Percentiles rank a stretch among this genome's conserved stretches.
Evolutionary conservation across 345 rosid genomes (phyloP).

Genomic region (Hibiscus syriacus): DNA sequence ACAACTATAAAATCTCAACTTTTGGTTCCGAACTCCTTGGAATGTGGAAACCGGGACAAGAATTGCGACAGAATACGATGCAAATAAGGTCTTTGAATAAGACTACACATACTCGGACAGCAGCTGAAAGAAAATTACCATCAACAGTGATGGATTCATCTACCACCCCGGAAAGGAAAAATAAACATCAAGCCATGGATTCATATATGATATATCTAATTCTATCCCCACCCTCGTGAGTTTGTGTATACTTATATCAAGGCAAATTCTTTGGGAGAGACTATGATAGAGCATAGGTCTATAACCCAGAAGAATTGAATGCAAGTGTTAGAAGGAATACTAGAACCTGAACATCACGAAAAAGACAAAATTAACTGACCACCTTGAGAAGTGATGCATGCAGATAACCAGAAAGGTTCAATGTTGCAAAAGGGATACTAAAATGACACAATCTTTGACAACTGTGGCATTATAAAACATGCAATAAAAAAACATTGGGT

Average conservation of each 20-base stretch:
- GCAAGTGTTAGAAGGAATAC: background rate
- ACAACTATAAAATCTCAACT: background rate
- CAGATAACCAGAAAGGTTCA: background rate
- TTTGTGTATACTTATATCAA: too few species aligned
- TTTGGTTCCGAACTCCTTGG: background rate
- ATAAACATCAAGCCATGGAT: too few species aligned
- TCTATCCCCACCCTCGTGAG: too few species aligned
- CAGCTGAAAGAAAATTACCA: background rate
- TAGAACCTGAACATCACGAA: background rate
- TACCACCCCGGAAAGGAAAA: too few species aligned
- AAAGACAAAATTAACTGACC: background rate
- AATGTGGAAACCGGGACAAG: background rate
- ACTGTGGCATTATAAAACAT: background rate
- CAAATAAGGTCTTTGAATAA: background rate
- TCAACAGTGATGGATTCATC: background rate
- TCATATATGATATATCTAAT: too few species aligned
- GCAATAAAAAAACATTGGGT: background rate
- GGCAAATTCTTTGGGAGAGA: background rate
- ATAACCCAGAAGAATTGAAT: background rate
- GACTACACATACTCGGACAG: background rate
- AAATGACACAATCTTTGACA: background rate
- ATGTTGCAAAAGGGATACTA: background rate
- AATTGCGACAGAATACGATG: background rate
- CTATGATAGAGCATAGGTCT: background rate
- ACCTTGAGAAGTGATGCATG: background rate